A percentile compares a stretch with the other conserved stretches of the same genome.
Evolutionary conservation across 345 rosid species (phyloP).

Genomic region (Eucalyptus rudis): DNA sequence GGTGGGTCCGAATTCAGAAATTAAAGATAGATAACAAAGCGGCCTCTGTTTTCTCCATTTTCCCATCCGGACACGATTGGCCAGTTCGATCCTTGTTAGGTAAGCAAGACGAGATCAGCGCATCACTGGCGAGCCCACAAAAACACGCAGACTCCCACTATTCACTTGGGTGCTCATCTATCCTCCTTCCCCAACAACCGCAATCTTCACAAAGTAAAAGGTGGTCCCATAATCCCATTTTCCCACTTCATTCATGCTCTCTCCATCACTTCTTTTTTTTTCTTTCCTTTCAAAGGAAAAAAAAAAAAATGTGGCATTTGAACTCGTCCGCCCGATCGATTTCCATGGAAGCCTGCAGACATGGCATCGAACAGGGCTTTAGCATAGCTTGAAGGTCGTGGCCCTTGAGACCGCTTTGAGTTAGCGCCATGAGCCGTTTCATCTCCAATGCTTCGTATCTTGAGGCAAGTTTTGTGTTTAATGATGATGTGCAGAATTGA

Average conservation of each 20-base stretch:
- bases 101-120: background rate
- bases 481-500: background rate
- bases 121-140: background rate
- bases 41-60: background rate
- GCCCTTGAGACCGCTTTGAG: background rate
- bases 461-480: accelerated
- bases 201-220: background rate
- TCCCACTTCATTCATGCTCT: background rate
- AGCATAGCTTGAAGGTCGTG: background rate
- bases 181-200: background rate
- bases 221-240: background rate
- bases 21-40: background rate
- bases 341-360: accelerated
- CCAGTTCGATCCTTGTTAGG: background rate
- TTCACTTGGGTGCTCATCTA: background rate
- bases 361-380: background rate
- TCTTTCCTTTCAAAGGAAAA: accelerated
- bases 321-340: background rate
- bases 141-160: background rate
- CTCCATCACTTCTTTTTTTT: accelerated
- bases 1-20: background rate
- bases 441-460: too few relatives aligned
- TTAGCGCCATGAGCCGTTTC: accelerated
- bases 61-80: background rate
- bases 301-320: background rate